Base-by-base conservation (phyloP, 805 yeast species). In the Ogataea parapolymorpha region DNA sequence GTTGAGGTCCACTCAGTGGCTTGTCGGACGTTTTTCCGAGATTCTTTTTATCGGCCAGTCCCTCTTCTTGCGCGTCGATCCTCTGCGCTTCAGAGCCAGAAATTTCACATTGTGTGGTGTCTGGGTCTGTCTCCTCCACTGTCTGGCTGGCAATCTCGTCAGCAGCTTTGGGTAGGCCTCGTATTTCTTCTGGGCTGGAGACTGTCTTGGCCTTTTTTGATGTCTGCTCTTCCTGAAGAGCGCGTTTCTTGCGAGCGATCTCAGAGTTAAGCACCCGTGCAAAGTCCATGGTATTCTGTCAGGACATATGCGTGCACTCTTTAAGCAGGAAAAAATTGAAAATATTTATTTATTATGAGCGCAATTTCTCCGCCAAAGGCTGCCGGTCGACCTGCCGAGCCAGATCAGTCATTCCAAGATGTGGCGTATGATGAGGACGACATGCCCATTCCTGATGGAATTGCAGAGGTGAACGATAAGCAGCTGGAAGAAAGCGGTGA, bases 401-500 rank as follows among this genome's bases (percentile, higher is more conserved):
- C 42, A 29, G 56, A 49, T 13, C 29, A 11, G 12, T 17, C 39
- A 3, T 27, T 31, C 12, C 23, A 34, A n/a, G 57, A 51, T 25
- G 56, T 56, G 7, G 50, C 55, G 3, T 58, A 47, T 28, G 65
- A 58, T 37, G 60, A 59, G 26, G 61, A 59, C 32, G 65, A 55
- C 34, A 40, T 61, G 34, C 62, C 62, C 6, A 56, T 61, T 18
- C 66, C 67, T 13, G 53, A 53, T 27, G 67, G 66, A 37, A 65
- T 63, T 17, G 66, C 59, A 27, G 66, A 61, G 12, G 49, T 63
- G 5, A 59, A 62, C 34, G 68, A 61, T 41, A 49, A 59, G 23
- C 58, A 59, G 42, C 53, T 66, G 58, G 51, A 76, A 59, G 55
- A 55, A 23, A 51, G 64, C 45, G 70, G 83, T 53, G 95, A 84